Evolutionary conservation across 2,329 filamentous ascomycete species (phyloP).

Genomic region (Colletotrichum lupini): DNA sequence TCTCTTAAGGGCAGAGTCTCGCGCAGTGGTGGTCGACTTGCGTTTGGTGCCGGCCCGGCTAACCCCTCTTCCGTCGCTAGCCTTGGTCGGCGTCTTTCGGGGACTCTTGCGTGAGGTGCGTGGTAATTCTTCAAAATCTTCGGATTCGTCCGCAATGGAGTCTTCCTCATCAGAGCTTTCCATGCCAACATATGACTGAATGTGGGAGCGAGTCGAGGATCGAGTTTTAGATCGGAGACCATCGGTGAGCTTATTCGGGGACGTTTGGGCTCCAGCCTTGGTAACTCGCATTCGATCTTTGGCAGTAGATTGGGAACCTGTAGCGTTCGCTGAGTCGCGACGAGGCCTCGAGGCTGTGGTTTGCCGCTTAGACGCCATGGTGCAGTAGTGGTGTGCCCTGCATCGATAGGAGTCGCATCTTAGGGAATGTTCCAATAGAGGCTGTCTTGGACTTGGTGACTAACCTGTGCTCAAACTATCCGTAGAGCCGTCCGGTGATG

Average conservation of each 20-base stretch:
- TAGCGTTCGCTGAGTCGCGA: slow-evolving; percentile 13
- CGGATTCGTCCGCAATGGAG: background rate
- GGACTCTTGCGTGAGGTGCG: background rate
- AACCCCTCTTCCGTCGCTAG: background rate
- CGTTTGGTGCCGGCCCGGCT: background rate
- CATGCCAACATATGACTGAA: slow-evolving; percentile 1
- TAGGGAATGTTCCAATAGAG: background rate
- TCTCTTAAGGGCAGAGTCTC: background rate
- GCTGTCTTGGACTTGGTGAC: background rate
- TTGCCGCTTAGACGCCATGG: slow-evolving; percentile 19
- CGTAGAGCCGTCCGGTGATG: background rate
- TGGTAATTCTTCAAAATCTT: background rate
- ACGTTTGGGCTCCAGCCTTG: slow-evolving; percentile 2
- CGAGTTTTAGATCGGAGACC: background rate
- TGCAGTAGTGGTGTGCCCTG: slow-evolving; percentile 10
- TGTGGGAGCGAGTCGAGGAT: slow-evolving; percentile 9
- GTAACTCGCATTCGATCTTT: slow-evolving; percentile 6
- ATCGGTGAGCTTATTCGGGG: background rate
- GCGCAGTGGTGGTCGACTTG: background rate
- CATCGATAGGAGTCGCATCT: slow-evolving; percentile 9
- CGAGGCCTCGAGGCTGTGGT: slow-evolving; percentile 1
- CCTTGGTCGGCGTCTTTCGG: background rate
- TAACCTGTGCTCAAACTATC: background rate
- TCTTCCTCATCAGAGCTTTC: slow-evolving; percentile 14
- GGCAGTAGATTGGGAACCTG: background rate